Evolutionary conservation across 2,329 filamentous ascomycete genomes (phyloP).

Genomic region (Colletotrichum melonis): DNA sequence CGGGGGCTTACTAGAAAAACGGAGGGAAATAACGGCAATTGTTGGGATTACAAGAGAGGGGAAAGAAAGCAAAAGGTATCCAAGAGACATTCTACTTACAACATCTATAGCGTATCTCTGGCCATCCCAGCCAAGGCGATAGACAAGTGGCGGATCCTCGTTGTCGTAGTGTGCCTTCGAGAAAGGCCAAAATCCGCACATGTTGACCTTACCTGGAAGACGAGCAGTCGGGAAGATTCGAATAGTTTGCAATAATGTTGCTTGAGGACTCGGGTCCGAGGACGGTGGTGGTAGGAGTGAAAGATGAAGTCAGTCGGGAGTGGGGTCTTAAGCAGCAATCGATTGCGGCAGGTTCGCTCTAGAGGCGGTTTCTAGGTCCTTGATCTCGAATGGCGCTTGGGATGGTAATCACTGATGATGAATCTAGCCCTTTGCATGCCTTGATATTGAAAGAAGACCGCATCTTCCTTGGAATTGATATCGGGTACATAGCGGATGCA

Average conservation of each 20-base stretch:
- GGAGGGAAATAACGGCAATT: neutral
- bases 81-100: conserved; percentile 46
- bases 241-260: neutral
- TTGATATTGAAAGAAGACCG: neutral
- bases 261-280: neutral
- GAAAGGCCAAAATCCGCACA: conserved; percentile 67
- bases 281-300: neutral
- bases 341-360: neutral
- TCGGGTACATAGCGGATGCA: neutral
- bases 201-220: conserved; percentile 40
- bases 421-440: neutral
- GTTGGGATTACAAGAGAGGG: neutral
- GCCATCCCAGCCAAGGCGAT: conserved; percentile 56
- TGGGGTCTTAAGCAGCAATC: neutral
- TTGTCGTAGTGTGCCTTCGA: conserved; percentile 60
- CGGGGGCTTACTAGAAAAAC: neutral
- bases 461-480: neutral
- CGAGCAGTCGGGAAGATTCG: neutral
- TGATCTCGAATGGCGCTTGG: neutral
- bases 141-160: conserved; percentile 46
- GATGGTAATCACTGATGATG: neutral
- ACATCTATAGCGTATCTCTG: conserved; percentile 50
- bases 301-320: neutral
- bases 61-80: neutral
- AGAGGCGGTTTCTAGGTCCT: neutral